Percentiles rank a stretch among this genome's conserved stretches.
phyloP scores from a whole-genome alignment of 2,329 filamentous ascomycete species.

The Epichloe coenophiala region DNA sequence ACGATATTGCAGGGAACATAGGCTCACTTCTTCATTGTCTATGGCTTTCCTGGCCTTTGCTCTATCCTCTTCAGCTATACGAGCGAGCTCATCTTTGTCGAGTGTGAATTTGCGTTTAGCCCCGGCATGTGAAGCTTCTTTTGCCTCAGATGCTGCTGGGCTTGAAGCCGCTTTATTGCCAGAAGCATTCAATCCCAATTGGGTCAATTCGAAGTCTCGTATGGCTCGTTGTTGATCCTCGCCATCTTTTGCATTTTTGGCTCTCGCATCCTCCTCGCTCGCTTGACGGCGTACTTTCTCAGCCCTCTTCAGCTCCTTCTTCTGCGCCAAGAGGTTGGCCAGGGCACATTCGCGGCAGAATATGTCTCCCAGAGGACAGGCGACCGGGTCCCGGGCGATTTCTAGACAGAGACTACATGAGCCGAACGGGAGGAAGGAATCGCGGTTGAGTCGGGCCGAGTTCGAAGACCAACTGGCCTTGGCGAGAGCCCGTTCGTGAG shows the following conservation, averaged over 20 bases:
- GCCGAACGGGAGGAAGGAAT: constrained; percentile 85
- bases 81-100: constrained; percentile 61
- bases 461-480: constrained; percentile 71
- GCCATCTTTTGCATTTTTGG: constrained; percentile 46
- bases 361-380: constrained; percentile 72
- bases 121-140: constrained; percentile 9
- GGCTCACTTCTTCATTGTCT: constrained; percentile 53
- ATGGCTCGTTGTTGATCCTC: constrained; percentile 60
- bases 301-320: constrained; percentile 76
- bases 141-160: background rate
- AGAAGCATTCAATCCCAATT: constrained; percentile 49
- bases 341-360: constrained; percentile 95
- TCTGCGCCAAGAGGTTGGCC: constrained; percentile 78
- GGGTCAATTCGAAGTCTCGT: constrained; percentile 71
- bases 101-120: constrained; percentile 61
- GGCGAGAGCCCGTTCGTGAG: constrained; percentile 74
- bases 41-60: constrained; percentile 56
- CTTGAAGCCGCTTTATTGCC: constrained; percentile 23
- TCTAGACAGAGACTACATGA: constrained; percentile 81
- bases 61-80: constrained; percentile 56
- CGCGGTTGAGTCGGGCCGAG: constrained; percentile 71
- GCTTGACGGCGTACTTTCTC: constrained; percentile 52
- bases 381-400: constrained; percentile 66
- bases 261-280: constrained; percentile 47
- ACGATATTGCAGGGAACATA: background rate